phyloP scores from a whole-genome alignment of 805 yeast genomes.

The Saccharomycopsis sp. region DNA sequence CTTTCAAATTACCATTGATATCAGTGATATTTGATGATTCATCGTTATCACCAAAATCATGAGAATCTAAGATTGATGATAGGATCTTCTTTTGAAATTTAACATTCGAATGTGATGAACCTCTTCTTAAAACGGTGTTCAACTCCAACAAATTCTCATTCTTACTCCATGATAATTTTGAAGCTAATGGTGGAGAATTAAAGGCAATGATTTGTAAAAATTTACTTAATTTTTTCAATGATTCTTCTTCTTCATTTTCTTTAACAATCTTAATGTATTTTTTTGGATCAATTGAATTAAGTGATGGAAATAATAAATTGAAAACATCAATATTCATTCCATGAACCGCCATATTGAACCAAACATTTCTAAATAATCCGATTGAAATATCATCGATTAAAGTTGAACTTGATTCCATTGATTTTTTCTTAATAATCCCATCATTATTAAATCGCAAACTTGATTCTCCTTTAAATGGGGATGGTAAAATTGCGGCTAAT shows the following conservation, averaged over 20 bases:
- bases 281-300: conserved; percentile 7
- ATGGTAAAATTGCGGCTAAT: conserved; percentile 65
- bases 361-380: conserved; percentile 68
- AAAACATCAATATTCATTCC: conserved; percentile 55
- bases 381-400: conserved; percentile 38
- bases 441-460: conserved; percentile 30
- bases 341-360: conserved; percentile 92
- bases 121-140: conserved; percentile 82
- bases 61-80: conserved; percentile 20
- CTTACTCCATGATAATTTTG: conserved; percentile 68
- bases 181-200: conserved; percentile 79
- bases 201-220: conserved; percentile 61
- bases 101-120: conserved; percentile 73
- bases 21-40: neutral
- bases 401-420: neutral
- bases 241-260: neutral
- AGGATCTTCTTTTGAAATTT: conserved; percentile 62
- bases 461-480: conserved; percentile 27
- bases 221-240: conserved; percentile 29
- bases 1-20: conserved; percentile 1
- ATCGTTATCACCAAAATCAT: neutral
- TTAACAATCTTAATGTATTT: conserved; percentile 1
- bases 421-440: conserved; percentile 18
- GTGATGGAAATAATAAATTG: conserved; percentile 5
- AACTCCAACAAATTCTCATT: conserved; percentile 88